These are phyloP conservation scores for Citrullus amarus DNA, from an alignment of 306 rosid species.

Conservation along the genomic window DNA sequence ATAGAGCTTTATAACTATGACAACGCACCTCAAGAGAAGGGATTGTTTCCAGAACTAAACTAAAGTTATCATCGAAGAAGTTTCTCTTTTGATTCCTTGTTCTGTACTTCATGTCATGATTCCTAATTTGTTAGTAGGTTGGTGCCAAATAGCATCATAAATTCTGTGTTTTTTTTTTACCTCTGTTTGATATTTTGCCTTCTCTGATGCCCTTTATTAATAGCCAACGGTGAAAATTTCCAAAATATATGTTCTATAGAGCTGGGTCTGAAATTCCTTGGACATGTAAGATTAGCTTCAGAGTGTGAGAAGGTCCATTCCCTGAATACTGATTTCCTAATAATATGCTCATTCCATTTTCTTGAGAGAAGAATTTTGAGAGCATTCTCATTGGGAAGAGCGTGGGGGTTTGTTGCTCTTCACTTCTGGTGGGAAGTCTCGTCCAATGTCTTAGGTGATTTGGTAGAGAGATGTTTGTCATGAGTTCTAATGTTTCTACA, in stretches of 20 bases:
- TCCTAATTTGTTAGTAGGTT: not conserved
- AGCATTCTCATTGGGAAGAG: not conserved
- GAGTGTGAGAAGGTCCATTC: not conserved
- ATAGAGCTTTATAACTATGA: not conserved
- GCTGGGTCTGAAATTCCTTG: not conserved
- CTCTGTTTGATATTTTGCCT: conserved; percentile 5
- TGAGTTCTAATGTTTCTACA: not conserved
- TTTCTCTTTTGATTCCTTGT: not conserved
- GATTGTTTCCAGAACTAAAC: conserved; percentile 4
- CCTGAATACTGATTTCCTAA: not conserved
- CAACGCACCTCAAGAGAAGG: not conserved
- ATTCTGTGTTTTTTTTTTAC: not conserved
- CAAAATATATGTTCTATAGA: not conserved
- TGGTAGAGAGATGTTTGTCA: not conserved
- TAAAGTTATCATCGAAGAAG: not conserved
- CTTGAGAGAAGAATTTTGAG: not conserved
- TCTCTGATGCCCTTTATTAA: not conserved
- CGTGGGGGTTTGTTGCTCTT: not conserved
- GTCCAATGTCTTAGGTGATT: not conserved
- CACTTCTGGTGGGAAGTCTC: not conserved
- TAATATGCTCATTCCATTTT: not conserved
- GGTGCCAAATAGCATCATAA: not conserved
- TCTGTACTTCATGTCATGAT: not conserved
- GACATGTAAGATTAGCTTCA: not conserved
- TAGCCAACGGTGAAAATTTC: not conserved